phyloP scores from a whole-genome alignment of 192 early-diverging fungal species.

The Podila verticillata region DNA sequence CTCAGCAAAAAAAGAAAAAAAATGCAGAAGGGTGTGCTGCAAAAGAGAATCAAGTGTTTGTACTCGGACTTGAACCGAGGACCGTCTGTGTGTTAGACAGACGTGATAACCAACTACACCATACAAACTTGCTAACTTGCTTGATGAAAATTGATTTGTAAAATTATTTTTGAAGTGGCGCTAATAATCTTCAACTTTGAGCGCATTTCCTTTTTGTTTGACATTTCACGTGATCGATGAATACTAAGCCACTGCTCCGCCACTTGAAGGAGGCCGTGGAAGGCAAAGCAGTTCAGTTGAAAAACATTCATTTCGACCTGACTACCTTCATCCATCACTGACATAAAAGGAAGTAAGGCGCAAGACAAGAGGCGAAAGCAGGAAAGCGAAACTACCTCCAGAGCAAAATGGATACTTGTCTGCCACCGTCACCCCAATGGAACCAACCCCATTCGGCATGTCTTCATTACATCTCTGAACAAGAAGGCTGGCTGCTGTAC shows the following conservation, averaged over 20 bases:
- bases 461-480: conserved; percentile 13
- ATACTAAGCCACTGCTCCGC: no score
- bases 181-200: no score
- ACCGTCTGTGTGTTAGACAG: conserved; percentile 56
- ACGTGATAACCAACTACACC: conserved; percentile 51
- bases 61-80: conserved; percentile 53
- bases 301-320: background rate
- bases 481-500: conserved; percentile 38
- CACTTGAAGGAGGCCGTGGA: no score
- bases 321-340: background rate
- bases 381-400: background rate
- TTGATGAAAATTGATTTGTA: background rate
- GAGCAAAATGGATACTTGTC: conserved; percentile 21
- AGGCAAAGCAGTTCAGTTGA: no score
- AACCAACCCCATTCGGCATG: conserved; percentile 43
- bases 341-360: no score
- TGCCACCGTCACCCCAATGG: conserved; percentile 49
- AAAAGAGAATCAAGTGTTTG: conserved; percentile 42
- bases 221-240: no score
- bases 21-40: background rate
- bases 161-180: background rate
- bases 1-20: no score
- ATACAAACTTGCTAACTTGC: no score
- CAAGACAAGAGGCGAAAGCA: no score
- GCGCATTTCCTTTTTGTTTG: no score